These are phyloP conservation scores for apple (Malus domestica) DNA, from an alignment of 306 rosid species.

Conservation along the genomic window ASM211411v1 NC_041796.1:27469001-27469500, in stretches of 20 bases:
- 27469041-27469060: slow-evolving; percentile 50
- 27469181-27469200: slow-evolving; percentile 98
- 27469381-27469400: slow-evolving; percentile 88
- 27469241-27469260: background rate
- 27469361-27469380: slow-evolving; percentile 82
- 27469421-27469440: slow-evolving; percentile 98
- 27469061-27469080: slow-evolving; percentile 44
- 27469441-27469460: slow-evolving; percentile 85
- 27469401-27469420: slow-evolving; percentile 91
- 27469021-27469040: slow-evolving; percentile 78
- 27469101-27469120: slow-evolving; percentile 59
- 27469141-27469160: slow-evolving; percentile 59
- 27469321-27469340: slow-evolving; percentile 81
- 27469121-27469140: slow-evolving; percentile 57
- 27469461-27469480: slow-evolving; percentile 68
- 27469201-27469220: slow-evolving; percentile 87
- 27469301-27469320: slow-evolving; percentile 92
- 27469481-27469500: background rate
- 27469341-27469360: slow-evolving; percentile 70
- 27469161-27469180: slow-evolving; percentile 82
- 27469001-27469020: slow-evolving; percentile 70
- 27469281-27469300: slow-evolving; percentile 18
- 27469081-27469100: slow-evolving; percentile 58
- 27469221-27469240: background rate
- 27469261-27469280: background rate